Conservation (phyloP, 2,329 filamentous ascomycete genomes). For the Colletotrichum viniferum region DNA sequence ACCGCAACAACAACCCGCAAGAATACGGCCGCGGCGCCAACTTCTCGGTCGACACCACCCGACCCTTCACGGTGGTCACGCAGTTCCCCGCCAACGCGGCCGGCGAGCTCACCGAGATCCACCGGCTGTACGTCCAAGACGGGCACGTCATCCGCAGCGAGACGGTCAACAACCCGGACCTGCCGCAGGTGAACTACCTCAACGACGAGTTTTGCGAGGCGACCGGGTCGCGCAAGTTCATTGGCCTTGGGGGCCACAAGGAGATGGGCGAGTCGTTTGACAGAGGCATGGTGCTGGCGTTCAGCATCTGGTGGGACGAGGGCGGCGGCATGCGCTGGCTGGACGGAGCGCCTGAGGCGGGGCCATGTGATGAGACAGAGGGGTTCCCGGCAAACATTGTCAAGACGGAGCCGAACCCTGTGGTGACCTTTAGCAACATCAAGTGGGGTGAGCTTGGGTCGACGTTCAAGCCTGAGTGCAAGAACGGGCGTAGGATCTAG, state of each 20-base stretch:
- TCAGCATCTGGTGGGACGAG: slow-evolving; percentile 59
- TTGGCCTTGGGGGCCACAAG: slow-evolving; percentile 43
- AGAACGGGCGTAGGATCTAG: slow-evolving; percentile 5
- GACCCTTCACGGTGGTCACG: slow-evolving; percentile 51
- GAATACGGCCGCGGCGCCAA: slow-evolving; percentile 36
- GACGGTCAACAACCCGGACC: slow-evolving; percentile 29
- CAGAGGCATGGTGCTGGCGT: slow-evolving; percentile 55
- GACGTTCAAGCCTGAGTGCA: slow-evolving; percentile 39
- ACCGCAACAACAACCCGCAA: slow-evolving; percentile 27
- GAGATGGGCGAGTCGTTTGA: slow-evolving; percentile 49
- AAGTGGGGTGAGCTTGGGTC: slow-evolving; percentile 66
- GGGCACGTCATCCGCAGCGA: slow-evolving; percentile 52
- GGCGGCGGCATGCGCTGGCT: slow-evolving; percentile 58
- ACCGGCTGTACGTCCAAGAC: slow-evolving; percentile 53
- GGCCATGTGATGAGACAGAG: slow-evolving; percentile 58
- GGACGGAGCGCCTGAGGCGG: slow-evolving; percentile 45
- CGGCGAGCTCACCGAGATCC: slow-evolving; percentile 47
- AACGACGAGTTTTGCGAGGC: slow-evolving; percentile 40
- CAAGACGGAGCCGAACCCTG: slow-evolving; percentile 49
- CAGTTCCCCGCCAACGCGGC: slow-evolving; percentile 47
- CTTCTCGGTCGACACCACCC: slow-evolving; percentile 38
- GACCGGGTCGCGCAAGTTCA: slow-evolving; percentile 31
- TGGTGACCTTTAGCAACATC: slow-evolving; percentile 61
- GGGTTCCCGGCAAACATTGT: slow-evolving; percentile 55
- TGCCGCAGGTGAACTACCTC: slow-evolving; percentile 38